Base-by-base conservation (phyloP, 768 basidiomycete genomes). In the Tylopilus intermedius region DNA sequence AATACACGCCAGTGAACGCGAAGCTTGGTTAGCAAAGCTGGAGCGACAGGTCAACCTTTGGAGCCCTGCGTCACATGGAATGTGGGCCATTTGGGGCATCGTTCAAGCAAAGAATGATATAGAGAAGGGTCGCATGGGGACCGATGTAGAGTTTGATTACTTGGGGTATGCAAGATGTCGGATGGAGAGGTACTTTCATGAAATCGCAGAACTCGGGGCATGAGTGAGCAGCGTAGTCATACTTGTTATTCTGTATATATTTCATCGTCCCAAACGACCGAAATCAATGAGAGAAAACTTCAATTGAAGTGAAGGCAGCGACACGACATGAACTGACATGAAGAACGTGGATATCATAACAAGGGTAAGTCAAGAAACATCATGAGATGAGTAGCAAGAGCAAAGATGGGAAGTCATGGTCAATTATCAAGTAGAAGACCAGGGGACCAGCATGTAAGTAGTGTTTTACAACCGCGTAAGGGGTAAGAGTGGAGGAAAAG, bases 41-140 rank as follows among this genome's bases (percentile, higher is more conserved):
- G 93, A 95, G 56, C 71, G 75, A 30, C 88, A 94, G 66, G 90
- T 98, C 35, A 77, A 72, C 42, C 74, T 83, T 9, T 99, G 96
- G 96, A 87, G 88, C 60, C 88, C 94, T 10, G 86, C 90, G 4
- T 88, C 88, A 21, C 91, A 94, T 61, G 93, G 81, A 11, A 85
- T 88, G 79, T 98, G 95, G 94, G 84, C 89, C 7, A 72, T 97
- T 41, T 99, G 96, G 96, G 93, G 90, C 8, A 76, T 98, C 57
- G 83, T 98, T 5, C 93, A 95, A 69, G 92, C 90, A 6, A 80
- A 81, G 57, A 89, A 91, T 59, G 80, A 85, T 59, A 57, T 91
- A 7, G 79, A 85, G 60, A 77, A 71, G 15, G 73, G 76, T 38
- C 78, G 40, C 14, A 14, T 15, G 77, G 42, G 73, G 69, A 33